Evolutionary conservation across 345 rosid genomes (phyloP).

Genomic region (Salix suchowensis): DNA sequence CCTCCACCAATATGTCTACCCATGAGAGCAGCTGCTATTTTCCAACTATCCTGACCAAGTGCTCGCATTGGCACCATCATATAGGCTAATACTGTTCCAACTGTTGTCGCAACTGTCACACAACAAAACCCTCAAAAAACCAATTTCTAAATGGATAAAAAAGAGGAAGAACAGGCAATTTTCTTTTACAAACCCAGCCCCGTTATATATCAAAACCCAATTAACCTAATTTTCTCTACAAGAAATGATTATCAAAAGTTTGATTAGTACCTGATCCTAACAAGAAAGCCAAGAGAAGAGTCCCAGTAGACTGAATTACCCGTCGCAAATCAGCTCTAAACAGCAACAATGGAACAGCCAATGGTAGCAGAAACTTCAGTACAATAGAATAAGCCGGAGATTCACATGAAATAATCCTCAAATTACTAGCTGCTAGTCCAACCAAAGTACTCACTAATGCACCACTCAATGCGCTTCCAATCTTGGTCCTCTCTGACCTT

Average conservation of each 20-base stretch:
- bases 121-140: conserved; percentile 46
- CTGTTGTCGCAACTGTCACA: not conserved
- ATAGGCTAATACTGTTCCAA: not conserved
- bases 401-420: conserved; percentile 65
- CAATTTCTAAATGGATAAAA: not conserved
- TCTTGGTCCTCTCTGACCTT: conserved; percentile 88
- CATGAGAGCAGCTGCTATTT: conserved; percentile 94
- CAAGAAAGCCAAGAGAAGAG: not conserved
- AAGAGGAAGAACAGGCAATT: not conserved
- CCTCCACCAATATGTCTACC: conserved; percentile 89
- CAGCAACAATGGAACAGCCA: conserved; percentile 72
- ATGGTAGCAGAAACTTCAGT: conserved; percentile 65
- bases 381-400: conserved; percentile 62
- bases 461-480: conserved; percentile 76
- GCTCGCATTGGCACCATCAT: conserved; percentile 34
- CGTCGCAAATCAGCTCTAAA: not conserved
- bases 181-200: not conserved
- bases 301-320: not conserved
- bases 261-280: not conserved
- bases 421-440: conserved; percentile 77
- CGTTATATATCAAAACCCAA: too few species aligned
- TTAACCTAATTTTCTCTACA: not conserved
- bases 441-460: conserved; percentile 81
- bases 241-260: conserved; percentile 13
- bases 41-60: conserved; percentile 84